Percentiles rank a stretch among this genome's conserved stretches.
Conservation (phyloP, 1,284 basidiomycete species). For the Schizophyllum amplum region DNA sequence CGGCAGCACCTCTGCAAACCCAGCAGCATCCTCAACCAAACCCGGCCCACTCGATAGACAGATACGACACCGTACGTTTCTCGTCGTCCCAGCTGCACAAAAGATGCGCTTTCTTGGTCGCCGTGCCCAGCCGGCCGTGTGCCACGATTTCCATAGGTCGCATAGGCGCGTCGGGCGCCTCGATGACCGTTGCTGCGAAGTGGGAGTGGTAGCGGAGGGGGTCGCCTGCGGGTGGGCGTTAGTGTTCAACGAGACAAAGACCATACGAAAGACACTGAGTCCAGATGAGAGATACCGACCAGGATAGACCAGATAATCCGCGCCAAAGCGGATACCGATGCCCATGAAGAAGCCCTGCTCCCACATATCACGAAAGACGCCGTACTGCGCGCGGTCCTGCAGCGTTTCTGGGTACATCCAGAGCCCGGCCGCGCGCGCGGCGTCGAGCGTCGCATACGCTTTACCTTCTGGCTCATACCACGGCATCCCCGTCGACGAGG, state of each 20-base stretch:
- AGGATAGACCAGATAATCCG: slow-evolving; percentile 94
- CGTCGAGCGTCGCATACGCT: slow-evolving; percentile 47
- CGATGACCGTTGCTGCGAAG: slow-evolving; percentile 80
- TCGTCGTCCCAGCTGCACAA: slow-evolving; percentile 83
- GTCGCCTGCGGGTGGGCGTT: slow-evolving; percentile 76
- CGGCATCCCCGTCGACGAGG: slow-evolving; percentile 45
- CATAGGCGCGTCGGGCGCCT: slow-evolving; percentile 52
- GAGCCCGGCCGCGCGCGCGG: slow-evolving; percentile 58
- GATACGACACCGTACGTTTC: slow-evolving; percentile 60
- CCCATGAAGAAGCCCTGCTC: slow-evolving; percentile 81
- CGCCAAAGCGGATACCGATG: slow-evolving; percentile 88
- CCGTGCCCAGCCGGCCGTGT: slow-evolving; percentile 91
- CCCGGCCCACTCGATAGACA: slow-evolving; percentile 88
- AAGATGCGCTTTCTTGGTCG: slow-evolving; percentile 94
- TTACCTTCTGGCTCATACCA: slow-evolving; percentile 49
- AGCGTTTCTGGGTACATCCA: slow-evolving; percentile 71
- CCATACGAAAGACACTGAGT: slow-evolving; percentile 1
- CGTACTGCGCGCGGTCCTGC: slow-evolving; percentile 65
- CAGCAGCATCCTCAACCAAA: slow-evolving; percentile 52
- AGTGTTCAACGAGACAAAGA: too few species aligned
- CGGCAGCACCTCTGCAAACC: too few species aligned
- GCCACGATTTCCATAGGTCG: slow-evolving; percentile 90
- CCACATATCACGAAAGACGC: slow-evolving; percentile 76
- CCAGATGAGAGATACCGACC: slow-evolving; percentile 39
- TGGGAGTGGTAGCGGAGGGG: slow-evolving; percentile 96